Percentiles rank a stretch among this genome's conserved stretches.
These are phyloP conservation scores for Lathyrus sativus DNA, from an alignment of 306 rosid genomes.

Conservation along the genomic window DNA sequence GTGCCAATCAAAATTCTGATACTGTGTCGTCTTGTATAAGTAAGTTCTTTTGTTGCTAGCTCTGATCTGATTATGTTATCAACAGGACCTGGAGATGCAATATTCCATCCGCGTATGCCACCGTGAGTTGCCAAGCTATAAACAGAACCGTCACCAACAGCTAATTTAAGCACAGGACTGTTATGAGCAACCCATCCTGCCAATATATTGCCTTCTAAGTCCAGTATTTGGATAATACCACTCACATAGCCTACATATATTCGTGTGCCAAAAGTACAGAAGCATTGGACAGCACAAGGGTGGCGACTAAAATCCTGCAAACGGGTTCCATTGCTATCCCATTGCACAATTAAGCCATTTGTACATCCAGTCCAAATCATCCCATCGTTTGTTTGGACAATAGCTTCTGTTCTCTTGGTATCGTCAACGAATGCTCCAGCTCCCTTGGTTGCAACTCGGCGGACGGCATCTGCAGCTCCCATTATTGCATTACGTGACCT, in stretches of 20 bases:
- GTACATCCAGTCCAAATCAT: slow-evolving; percentile 96
- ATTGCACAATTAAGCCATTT: slow-evolving; percentile 85
- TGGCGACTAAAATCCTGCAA: slow-evolving; percentile 78
- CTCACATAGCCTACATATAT: slow-evolving; percentile 86
- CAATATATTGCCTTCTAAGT: slow-evolving; percentile 81
- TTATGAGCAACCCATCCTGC: slow-evolving; percentile 95
- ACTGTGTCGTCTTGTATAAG: slow-evolving; percentile 66
- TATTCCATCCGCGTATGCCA: slow-evolving; percentile 93
- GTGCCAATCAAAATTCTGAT: slow-evolving; percentile 85
- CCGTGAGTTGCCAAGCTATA: slow-evolving; percentile 97
- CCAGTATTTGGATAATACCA: slow-evolving; percentile 81
- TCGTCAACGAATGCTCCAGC: slow-evolving; percentile 94
- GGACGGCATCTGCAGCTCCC: slow-evolving; percentile 99
- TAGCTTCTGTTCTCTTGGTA: slow-evolving; percentile 77
- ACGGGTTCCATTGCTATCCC: slow-evolving; percentile 90
- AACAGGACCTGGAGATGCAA: slow-evolving; percentile 80
- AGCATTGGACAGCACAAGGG: slow-evolving; percentile 78
- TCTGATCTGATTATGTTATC: slow-evolving; percentile 73
- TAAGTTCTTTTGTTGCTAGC: slow-evolving; percentile 67
- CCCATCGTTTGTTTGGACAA: slow-evolving; percentile 73
- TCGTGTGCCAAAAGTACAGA: slow-evolving; percentile 74
- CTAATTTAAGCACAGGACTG: slow-evolving; percentile 82
- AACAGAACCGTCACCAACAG: slow-evolving; percentile 62
- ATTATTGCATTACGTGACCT: slow-evolving; percentile 87
- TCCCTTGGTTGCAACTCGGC: slow-evolving; percentile 91